Evolutionary conservation across 2,329 filamentous ascomycete species (phyloP).

Genomic region (Stachybotrys echinatus): DNA sequence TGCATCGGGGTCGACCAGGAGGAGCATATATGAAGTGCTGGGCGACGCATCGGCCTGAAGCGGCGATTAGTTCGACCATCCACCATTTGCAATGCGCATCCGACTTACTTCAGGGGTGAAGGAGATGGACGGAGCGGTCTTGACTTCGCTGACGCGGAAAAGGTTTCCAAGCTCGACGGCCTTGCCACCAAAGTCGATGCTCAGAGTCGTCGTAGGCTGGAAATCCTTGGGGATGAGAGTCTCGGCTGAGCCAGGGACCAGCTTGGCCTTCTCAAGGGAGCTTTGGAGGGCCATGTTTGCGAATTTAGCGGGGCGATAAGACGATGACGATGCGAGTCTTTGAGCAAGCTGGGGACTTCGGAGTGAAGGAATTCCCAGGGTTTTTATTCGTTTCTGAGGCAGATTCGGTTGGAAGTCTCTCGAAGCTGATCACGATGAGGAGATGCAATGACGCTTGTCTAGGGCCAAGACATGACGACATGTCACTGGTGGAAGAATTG

Average conservation of each 20-base stretch:
- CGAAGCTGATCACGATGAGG: neutral
- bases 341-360: too few species aligned
- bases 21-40: conserved; percentile 34
- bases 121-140: conserved; percentile 27
- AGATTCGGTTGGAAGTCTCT: neutral
- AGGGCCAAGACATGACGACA: too few species aligned
- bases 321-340: too few species aligned
- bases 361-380: too few species aligned
- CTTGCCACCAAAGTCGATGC: conserved; percentile 27
- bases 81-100: neutral
- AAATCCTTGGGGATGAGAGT: conserved; percentile 36
- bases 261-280: conserved; percentile 29
- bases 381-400: neutral
- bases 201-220: conserved; percentile 32
- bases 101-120: conserved; percentile 26
- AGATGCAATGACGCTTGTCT: too few species aligned
- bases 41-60: conserved; percentile 16
- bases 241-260: conserved; percentile 34
- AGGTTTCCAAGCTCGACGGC: conserved; percentile 29
- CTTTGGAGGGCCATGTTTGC: conserved; percentile 11
- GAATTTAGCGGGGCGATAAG: neutral
- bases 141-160: conserved; percentile 32
- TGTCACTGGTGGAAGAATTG: conserved; percentile 8
- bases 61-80: too few species aligned
- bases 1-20: conserved; percentile 49